Evolutionary conservation across 2,329 filamentous ascomycete genomes (phyloP), one percentile per base, ranked within the genome.

Genomic region (Colletotrichum nymphaeae): DNA sequence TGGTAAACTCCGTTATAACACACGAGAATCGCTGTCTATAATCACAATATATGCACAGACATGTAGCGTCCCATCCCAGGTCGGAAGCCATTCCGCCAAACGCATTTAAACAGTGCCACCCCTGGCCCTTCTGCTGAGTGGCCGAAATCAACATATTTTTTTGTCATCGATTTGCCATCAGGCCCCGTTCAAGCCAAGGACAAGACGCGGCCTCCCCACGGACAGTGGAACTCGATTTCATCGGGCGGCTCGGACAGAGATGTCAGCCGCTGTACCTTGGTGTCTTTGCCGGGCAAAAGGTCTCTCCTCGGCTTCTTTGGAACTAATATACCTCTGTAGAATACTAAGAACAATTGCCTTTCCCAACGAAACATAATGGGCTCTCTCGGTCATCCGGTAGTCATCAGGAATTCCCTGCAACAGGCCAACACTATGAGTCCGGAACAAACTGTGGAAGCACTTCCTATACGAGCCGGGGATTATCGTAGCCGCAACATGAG

Each of bases 211-310:
- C 46, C 32, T 59, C 60, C 30, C 60, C 60, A 62, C 35, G 35
- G 35, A 30, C 37, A 28, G 53, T 64, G 53, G 66, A 49, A 64
- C 35, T 65, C 28, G 22, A 60, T 70, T 60, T 42, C 69, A 49
- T 55, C 60, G 70, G 70, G 63, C 65, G 64, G 62, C 59, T 68
- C 70, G 70, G 66, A 74, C 69, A 37, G 56, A 66, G 30, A 66
- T 26, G 49, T 57, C 37, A 57, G 60, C 52, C 65, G 70, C 52
- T 24, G 46, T 52, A 65, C 32, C 60, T 26, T 65, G 55, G 8
- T 52, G 67, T 63, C 59, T 26, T 62, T 46, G 49, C 42, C 53
- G 42, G 69, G 65, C 65, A 32, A 70, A 37, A 52, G 49, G 63
- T 56, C 22, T 63, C 35, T 66, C 59, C 19, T 22, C 35, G 65